These are phyloP conservation scores for Calophaca sinica DNA, from an alignment of 306 rosid genomes.

Conservation along the genomic window DNA sequence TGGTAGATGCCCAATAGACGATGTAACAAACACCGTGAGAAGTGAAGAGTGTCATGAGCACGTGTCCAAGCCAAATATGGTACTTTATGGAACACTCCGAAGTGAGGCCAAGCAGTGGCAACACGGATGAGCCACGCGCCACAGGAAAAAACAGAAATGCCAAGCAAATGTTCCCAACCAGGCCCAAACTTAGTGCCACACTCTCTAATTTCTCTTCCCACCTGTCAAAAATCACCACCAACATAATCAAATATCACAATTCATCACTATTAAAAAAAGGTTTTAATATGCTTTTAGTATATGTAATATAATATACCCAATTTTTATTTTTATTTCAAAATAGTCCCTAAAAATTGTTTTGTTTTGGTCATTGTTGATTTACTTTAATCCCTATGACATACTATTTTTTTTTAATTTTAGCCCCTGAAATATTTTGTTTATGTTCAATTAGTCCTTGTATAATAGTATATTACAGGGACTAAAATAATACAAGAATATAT, in stretches of 20 bases:
- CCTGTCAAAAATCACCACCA: slow-evolving; percentile 50
- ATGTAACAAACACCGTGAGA: slow-evolving; percentile 64
- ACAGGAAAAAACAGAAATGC: slow-evolving; percentile 76
- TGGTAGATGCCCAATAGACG: slow-evolving; percentile 55
- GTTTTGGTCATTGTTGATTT: too few species aligned
- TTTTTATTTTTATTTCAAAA: too few species aligned
- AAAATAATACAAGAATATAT: too few species aligned
- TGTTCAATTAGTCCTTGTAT: too few species aligned
- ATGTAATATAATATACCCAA: too few species aligned
- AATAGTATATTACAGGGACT: too few species aligned
- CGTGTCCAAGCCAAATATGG: slow-evolving; percentile 87
- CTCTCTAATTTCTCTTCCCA: slow-evolving; percentile 64
- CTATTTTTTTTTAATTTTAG: too few species aligned
- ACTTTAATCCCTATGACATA: too few species aligned
- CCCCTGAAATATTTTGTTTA: too few species aligned
- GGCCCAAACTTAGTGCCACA: slow-evolving; percentile 55
- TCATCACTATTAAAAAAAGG: too few species aligned
- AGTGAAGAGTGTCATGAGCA: slow-evolving; percentile 67
- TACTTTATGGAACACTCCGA: slow-evolving; percentile 77
- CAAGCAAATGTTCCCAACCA: slow-evolving; percentile 65
- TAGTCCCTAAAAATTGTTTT: too few species aligned
- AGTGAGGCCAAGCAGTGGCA: slow-evolving; percentile 77
- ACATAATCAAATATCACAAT: neutral
- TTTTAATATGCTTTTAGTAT: too few species aligned
- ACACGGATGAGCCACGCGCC: slow-evolving; percentile 76